Evolutionary conservation across 805 yeast species (phyloP), one percentile per base, ranked within the genome.

Genomic region (Metschnikowia arizonensis): DNA sequence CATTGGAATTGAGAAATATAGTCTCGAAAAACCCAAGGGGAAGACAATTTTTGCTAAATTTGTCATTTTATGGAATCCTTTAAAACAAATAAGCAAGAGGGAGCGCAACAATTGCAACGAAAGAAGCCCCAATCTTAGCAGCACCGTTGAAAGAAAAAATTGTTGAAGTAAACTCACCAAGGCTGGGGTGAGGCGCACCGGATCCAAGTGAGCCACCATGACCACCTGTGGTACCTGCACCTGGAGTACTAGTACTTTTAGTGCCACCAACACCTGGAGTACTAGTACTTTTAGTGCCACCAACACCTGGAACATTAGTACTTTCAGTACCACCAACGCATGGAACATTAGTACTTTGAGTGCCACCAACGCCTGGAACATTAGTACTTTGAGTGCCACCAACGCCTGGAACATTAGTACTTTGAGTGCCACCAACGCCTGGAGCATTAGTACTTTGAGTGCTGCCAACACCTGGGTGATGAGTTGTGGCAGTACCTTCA

Each of bases 11-110:
- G 24, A 6, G 24, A 6, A 21, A 4, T 5, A 6, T 21, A 28
- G 33, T 29, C 26, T 18, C 36, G 42, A 40, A 40, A 40, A 26
- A 15, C 34, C 42, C 40, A 12, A 9, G 18, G 38, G 40, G 21
- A 10, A n/a, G 24, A 28, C 40, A 26, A 28, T 12, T 37, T 37
- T 37, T 37, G 33, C 40, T 29, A 33, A 37, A 33, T 23, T 28
- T 30, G 40, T 19, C 21, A 19, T 31, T 4, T 33, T 21, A 34
- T 25, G 28, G 14, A 15, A 24, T 6, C 21, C 37, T 52, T 64
- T 64, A 67, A 54, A 68, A 46, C 54, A 67, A 61, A 62, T 62
- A 63, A 44, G 66, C 72, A 48, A 64, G 61, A 45, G 72, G 65
- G 40, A 66, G 49, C 47, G 65, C 61, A 37, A 59, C 53, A 35